Evolutionary conservation across 805 yeast species (phyloP), one percentile per base, ranked within the genome.

Genomic region (Maudiozyma saulgeensis): DNA sequence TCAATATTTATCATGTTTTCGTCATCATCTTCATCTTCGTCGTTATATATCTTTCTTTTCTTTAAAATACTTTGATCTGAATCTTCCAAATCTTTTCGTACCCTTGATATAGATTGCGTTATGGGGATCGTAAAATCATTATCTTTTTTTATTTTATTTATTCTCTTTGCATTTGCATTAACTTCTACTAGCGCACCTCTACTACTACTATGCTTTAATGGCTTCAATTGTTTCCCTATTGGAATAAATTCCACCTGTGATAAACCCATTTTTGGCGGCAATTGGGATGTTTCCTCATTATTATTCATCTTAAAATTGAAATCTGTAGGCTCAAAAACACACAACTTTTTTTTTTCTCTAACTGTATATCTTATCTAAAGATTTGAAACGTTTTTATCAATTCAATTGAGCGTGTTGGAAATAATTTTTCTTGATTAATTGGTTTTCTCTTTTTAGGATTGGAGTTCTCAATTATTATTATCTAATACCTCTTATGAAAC

Each of bases 11-110:
- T 15, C 8, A 6, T 35, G 38, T 3, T 35, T 6, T 35, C 38
- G 18, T 41, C 44, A 12, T 53, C 56, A 45, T 56, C 50, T n/a
- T 60, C 63, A 43, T 61, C 48, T 13, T 28, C 37, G 42, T 52
- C 55, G 18, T 43, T 48, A 25, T 26, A 49, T 8, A 52, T 46
- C 13, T 40, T 46, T 46, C 52, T 49, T 31, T 48, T 52, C 16
- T 52, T 47, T 23, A 15, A 39, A 8, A 43, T 37, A 32, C 18
- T 12, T 4, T 15, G 13, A 23, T 39, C 34, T 16, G 19, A 21
- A 12, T 41, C n/a, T 9, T 40, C 39, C 8, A 19, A 19, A 16
- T 16, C 38, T 18, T 39, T 48, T 49, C 46, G 48, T 45, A 43
- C 38, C 15, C 35, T 44, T 21, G 38, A 15, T n/a, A 28, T 38